These are phyloP conservation scores for Dipodascopsis uninucleata DNA, from an alignment of 805 yeast genomes.

Conservation along the genomic window DNA sequence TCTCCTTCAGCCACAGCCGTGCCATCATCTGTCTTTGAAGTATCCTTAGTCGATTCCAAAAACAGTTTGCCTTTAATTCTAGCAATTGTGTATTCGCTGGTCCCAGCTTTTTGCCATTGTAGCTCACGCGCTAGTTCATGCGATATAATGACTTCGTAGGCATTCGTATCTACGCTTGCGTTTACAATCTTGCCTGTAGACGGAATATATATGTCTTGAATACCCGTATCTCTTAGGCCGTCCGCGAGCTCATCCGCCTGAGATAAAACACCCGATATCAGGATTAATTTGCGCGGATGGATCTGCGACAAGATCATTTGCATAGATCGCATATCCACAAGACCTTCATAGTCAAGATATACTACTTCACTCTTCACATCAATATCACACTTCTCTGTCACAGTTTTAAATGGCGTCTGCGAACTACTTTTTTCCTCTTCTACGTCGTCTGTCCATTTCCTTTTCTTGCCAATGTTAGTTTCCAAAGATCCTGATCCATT, in stretches of 20 bases:
- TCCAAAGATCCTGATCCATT: conserved; percentile 31
- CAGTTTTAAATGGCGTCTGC: conserved; percentile 19
- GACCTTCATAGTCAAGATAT: conserved; percentile 76
- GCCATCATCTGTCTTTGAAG: conserved; percentile 24
- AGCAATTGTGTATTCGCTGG: conserved; percentile 74
- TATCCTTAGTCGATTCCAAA: conserved; percentile 30
- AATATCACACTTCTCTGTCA: conserved; percentile 37
- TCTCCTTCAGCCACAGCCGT: conserved; percentile 29
- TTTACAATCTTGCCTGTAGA: conserved; percentile 29
- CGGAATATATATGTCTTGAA: conserved; percentile 26
- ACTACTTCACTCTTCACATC: conserved; percentile 66
- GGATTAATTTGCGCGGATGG: conserved; percentile 69
- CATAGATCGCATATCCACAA: conserved; percentile 79
- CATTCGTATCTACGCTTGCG: conserved; percentile 47
- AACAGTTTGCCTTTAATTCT: conserved; percentile 74
- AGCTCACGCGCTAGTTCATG: conserved; percentile 56
- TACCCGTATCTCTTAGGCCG: conserved; percentile 29
- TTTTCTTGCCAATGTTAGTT: conserved; percentile 38
- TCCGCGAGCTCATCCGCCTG: conserved; percentile 23
- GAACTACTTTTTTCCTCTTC: conserved; percentile 17
- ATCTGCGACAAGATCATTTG: conserved; percentile 71
- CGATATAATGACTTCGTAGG: conserved; percentile 65
- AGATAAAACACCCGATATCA: conserved; percentile 44
- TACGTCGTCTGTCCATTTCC: conserved; percentile 38
- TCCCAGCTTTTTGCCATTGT: conserved; percentile 76